phyloP scores from a whole-genome alignment of 306 rosid species.

The Clitoria ternatea region DNA sequence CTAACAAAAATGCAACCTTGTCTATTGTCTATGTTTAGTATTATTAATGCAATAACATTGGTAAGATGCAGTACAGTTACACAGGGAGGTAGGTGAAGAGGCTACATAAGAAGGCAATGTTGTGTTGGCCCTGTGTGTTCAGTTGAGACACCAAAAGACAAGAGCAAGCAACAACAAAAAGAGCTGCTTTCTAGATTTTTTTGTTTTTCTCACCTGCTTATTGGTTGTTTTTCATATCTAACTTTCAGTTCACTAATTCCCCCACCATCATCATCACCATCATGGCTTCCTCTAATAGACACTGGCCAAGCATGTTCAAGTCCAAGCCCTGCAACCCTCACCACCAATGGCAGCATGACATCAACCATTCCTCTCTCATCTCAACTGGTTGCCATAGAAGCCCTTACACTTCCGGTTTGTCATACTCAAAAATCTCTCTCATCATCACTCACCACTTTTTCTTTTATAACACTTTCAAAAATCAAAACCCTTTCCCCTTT shows the following conservation, averaged over 20 bases:
- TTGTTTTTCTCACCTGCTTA: slow-evolving; percentile 21
- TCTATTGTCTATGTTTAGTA: no score
- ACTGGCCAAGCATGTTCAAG: slow-evolving; percentile 99
- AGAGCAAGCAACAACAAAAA: slow-evolving; percentile 50
- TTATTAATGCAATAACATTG: slow-evolving; percentile 2
- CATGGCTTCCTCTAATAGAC: slow-evolving; percentile 98
- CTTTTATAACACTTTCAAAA: no score
- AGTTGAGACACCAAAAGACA: slow-evolving; percentile 37
- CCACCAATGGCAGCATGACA: slow-evolving; percentile 92
- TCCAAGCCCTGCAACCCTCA: slow-evolving; percentile 89
- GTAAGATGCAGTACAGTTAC: not conserved
- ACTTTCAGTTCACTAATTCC: slow-evolving; percentile 27
- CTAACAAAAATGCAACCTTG: no score
- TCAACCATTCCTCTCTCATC: slow-evolving; percentile 62
- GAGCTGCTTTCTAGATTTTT: slow-evolving; percentile 18
- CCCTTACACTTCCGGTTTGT: slow-evolving; percentile 60
- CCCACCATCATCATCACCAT: slow-evolving; percentile 16
- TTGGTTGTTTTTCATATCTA: slow-evolving; percentile 33
- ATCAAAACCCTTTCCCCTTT: slow-evolving; percentile 7
- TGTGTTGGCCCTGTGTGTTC: slow-evolving; percentile 30
- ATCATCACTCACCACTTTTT: not conserved
- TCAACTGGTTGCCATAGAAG: slow-evolving; percentile 56
- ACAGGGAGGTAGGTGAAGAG: slow-evolving; percentile 50
- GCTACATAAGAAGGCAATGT: slow-evolving; percentile 66
- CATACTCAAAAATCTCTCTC: not conserved